These are phyloP conservation scores for Penicillium sp. DNA, from an alignment of 2,329 filamentous ascomycete species.

Conservation along the genomic window DNA sequence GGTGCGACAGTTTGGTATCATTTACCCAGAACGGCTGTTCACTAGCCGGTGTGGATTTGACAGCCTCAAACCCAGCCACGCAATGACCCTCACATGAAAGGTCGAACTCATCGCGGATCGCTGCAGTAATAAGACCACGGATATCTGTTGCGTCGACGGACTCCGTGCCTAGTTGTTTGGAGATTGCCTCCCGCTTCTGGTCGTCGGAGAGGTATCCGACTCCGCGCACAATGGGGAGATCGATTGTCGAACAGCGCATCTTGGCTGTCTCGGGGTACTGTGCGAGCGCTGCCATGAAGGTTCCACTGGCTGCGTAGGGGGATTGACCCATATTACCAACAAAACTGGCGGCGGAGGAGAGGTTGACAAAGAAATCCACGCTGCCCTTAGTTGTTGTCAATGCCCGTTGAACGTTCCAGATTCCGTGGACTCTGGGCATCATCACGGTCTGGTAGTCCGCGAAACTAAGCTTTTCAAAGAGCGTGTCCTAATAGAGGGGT, in stretches of 20 bases:
- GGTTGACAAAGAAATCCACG: slow-evolving; percentile 28
- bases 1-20: slow-evolving; percentile 19
- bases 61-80: slow-evolving; percentile 20
- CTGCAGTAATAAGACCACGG: slow-evolving; percentile 21
- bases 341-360: slow-evolving; percentile 28
- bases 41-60: slow-evolving; percentile 15
- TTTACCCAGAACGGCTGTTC: slow-evolving; percentile 24
- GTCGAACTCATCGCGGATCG: slow-evolving; percentile 22
- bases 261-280: slow-evolving; percentile 47
- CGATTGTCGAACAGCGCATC: slow-evolving; percentile 47
- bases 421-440: slow-evolving; percentile 24
- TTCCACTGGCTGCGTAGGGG: slow-evolving; percentile 54
- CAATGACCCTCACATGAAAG: slow-evolving; percentile 20
- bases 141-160: slow-evolving; percentile 22
- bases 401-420: slow-evolving; percentile 32
- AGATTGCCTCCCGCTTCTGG: slow-evolving; percentile 18
- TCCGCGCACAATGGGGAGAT: slow-evolving; percentile 33
- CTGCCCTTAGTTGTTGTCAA: slow-evolving; percentile 11
- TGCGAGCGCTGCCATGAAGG: slow-evolving; percentile 25
- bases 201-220: slow-evolving; percentile 24
- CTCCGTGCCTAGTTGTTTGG: slow-evolving; percentile 17
- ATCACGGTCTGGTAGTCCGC: slow-evolving; percentile 26
- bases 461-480: slow-evolving; percentile 29
- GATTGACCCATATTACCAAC: slow-evolving; percentile 52
- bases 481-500: slow-evolving; percentile 16